A percentile compares a stretch with the other conserved stretches of the same genome.
Evolutionary conservation across 2,329 filamentous ascomycete species (phyloP).

Genomic region (Reticulascus tulasneorum): DNA sequence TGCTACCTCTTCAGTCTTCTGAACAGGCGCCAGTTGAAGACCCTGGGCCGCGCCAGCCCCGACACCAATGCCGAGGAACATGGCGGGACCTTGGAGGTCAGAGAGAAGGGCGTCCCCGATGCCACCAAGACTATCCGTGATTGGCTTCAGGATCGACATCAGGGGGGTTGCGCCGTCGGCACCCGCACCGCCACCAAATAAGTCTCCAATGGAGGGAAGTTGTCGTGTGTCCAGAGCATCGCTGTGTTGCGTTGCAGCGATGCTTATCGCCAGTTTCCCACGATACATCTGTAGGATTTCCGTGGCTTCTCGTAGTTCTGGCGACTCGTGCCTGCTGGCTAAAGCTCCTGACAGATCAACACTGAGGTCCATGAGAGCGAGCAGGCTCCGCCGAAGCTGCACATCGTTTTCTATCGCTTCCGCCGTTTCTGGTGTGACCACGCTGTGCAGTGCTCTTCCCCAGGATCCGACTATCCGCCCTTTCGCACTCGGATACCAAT

Average conservation of each 20-base stretch:
- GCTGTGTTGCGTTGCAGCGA: neutral
- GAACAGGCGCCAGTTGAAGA: slow-evolving; percentile 15
- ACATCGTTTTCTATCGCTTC: slow-evolving; percentile 10
- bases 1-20: slow-evolving; percentile 9
- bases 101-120: slow-evolving; percentile 8
- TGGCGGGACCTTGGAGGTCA: slow-evolving; percentile 12
- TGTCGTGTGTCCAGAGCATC: slow-evolving; percentile 1
- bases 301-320: slow-evolving; percentile 7
- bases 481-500: neutral
- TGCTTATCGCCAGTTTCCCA: slow-evolving; percentile 2
- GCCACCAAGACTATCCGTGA: slow-evolving; percentile 10
- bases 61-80: slow-evolving; percentile 21
- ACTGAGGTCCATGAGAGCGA: slow-evolving; percentile 14
- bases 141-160: slow-evolving; percentile 7
- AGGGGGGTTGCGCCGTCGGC: neutral
- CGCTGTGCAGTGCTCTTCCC: slow-evolving; percentile 7
- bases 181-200: slow-evolving; percentile 2
- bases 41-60: slow-evolving; percentile 20
- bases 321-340: slow-evolving; percentile 4
- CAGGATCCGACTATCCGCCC: slow-evolving; percentile 5
- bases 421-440: slow-evolving; percentile 9
- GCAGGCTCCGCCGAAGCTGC: slow-evolving; percentile 8
- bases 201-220: neutral
- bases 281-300: slow-evolving; percentile 10
- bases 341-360: slow-evolving; percentile 10